Evolutionary conservation across 371 early-diverging fungal genomes (phyloP).

Genomic region (Rhizopus microsporus): DNA sequence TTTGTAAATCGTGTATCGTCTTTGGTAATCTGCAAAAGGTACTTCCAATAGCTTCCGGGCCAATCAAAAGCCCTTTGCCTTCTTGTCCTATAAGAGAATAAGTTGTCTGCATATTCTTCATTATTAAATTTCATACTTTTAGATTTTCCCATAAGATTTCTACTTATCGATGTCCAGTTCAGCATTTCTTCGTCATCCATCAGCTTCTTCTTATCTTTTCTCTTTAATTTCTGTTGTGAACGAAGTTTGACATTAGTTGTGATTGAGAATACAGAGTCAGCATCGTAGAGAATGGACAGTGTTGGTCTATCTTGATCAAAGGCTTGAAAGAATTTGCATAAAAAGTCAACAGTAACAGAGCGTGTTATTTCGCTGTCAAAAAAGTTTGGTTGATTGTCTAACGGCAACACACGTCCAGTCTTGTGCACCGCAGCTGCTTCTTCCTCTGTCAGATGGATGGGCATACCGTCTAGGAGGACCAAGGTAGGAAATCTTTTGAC

Average conservation of each 20-base stretch:
- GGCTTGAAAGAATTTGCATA: constrained; percentile 25
- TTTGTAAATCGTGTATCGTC: constrained; percentile 46
- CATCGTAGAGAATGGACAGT: constrained; percentile 29
- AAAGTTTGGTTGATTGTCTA: constrained; percentile 27
- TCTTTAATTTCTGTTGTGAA: constrained; percentile 26
- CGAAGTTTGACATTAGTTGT: constrained; percentile 29
- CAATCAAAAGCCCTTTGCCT: constrained; percentile 33
- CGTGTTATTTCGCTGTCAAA: constrained; percentile 42
- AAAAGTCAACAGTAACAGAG: constrained; percentile 27
- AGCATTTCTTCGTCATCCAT: constrained; percentile 35
- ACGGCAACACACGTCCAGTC: constrained; percentile 32
- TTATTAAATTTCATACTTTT: constrained; percentile 27
- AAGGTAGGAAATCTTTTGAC: constrained; percentile 58
- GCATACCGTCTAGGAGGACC: constrained; percentile 48
- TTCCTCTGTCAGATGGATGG: constrained; percentile 26
- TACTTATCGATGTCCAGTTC: constrained; percentile 28
- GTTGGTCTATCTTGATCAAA: constrained; percentile 35
- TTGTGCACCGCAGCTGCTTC: constrained; percentile 32
- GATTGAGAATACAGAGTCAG: constrained; percentile 35
- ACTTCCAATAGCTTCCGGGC: constrained; percentile 40
- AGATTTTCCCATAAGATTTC: constrained; percentile 30
- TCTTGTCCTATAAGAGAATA: constrained; percentile 23
- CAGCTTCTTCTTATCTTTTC: constrained; percentile 37
- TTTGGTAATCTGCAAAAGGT: constrained; percentile 44
- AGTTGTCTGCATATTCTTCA: neutral